Conservation (phyloP, 345 rosid species). For the Eucalyptus pauciflora region DNA sequence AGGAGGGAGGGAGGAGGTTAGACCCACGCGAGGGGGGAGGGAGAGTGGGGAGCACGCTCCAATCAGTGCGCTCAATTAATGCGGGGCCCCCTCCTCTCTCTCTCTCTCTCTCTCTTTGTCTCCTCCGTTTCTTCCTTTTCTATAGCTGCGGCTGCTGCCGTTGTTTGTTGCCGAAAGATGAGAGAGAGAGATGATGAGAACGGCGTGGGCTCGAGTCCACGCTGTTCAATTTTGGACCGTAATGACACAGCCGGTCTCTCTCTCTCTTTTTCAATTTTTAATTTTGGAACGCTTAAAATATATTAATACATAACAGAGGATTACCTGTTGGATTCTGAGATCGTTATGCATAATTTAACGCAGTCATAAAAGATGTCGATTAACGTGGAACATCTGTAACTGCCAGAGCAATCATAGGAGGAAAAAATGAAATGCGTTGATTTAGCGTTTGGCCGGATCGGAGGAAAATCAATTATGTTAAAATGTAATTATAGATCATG, state of each 20-base stretch:
- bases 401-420: rapidly evolving
- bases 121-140: background rate
- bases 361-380: background rate
- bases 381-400: background rate
- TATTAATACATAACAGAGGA: background rate
- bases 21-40: background rate
- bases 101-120: background rate
- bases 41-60: background rate
- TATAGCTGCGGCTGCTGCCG: background rate
- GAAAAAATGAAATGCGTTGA: background rate
- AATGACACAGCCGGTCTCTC: background rate
- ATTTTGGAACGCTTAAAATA: background rate
- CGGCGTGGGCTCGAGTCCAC: background rate
- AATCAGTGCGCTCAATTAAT: background rate
- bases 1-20: background rate
- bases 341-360: background rate
- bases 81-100: background rate
- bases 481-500: background rate
- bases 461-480: background rate
- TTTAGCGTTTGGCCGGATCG: rapidly evolving
- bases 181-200: background rate
- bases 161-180: background rate
- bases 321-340: background rate
- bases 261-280: background rate
- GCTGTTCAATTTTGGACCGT: background rate